Evolutionary conservation across 163 green algal genomes (phyloP), one percentile per base, ranked within the genome.

Genomic region (Trebouxia gelatinosa): DNA sequence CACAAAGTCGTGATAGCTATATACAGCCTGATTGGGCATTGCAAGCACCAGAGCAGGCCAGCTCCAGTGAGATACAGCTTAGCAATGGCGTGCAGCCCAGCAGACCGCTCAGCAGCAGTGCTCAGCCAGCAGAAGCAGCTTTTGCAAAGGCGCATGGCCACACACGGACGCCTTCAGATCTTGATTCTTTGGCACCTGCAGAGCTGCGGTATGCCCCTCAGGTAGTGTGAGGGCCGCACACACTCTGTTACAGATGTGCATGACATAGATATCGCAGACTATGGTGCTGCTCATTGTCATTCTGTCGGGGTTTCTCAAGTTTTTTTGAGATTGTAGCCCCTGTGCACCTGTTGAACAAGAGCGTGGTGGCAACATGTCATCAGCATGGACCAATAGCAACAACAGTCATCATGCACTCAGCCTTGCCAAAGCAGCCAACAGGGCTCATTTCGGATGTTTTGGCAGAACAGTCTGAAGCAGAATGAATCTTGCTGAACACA

Each of bases 141-240:
- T 9, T 54, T 66, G 57, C 28, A 29, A 66, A 66, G 57, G 57
- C 26, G 26, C 48, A 23, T 2, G 48, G 48, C 48, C 48, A 59
- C 48, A 59, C 26, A 19, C 2, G 48, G 48, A 59, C 48, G 48
- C 48, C 48, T 23, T 35, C 68, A 38, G 28, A 64, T 11, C 43
- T 40, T 46, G 68, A 76, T 13, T n/a, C 28, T 11, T 62, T 61
- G 68, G 6, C 21, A 17, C 68, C 68, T 17, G 40, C 68, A 40
- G 68, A 76, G 68, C 40, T 76, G 4, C 43, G 16, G 7, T 76
- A 76, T 76, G 68, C 13, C 31, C 28, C 68, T 9, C 29, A 59
- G 68, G 68, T 76, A n/a, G n/a, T n/a, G n/a, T n/a, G n/a, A n/a
- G n/a, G 61, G 16, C 16, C 17, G 61, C 29, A 29, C 29, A 29